Percentiles rank a stretch among this genome's conserved stretches.
These are phyloP conservation scores for Cicer chorassanicum DNA, from an alignment of 306 rosid genomes.

Conservation along the genomic window DNA sequence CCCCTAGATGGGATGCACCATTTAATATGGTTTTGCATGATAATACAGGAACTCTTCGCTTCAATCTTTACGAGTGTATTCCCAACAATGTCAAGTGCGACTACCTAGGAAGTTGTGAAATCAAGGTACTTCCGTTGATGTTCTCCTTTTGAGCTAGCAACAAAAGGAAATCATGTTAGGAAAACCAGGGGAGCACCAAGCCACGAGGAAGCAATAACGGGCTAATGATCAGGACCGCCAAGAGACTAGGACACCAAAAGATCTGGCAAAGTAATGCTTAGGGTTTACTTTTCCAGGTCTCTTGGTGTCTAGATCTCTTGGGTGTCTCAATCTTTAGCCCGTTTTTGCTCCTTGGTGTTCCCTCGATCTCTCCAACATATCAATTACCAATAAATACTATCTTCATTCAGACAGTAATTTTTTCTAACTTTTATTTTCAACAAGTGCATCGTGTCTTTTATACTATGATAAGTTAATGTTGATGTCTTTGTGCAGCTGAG, in stretches of 20 bases:
- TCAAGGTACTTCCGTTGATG: conserved; percentile 66
- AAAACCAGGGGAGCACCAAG: no score
- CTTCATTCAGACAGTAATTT: conserved; percentile 5
- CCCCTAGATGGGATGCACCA: conserved; percentile 87
- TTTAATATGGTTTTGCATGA: conserved; percentile 95
- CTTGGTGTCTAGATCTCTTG: no score
- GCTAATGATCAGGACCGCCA: no score
- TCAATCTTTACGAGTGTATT: conserved; percentile 71
- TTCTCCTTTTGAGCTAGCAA: conserved; percentile 37
- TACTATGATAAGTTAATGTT: conserved; percentile 39
- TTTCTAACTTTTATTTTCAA: not conserved
- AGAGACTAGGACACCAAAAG: no score
- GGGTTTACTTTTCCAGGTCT: no score
- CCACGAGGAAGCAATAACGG: no score
- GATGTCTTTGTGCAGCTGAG: conserved; percentile 63
- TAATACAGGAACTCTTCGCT: conserved; percentile 71
- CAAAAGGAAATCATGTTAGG: not conserved
- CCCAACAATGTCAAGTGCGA: conserved; percentile 82
- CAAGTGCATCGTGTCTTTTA: conserved; percentile 21
- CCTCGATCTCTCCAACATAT: not conserved
- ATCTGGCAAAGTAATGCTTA: no score
- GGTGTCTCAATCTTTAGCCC: no score
- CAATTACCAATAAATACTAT: conserved; percentile 22
- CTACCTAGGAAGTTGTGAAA: conserved; percentile 85
- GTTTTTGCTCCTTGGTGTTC: no score